These are phyloP conservation scores for Porogramme epimiltina DNA, from an alignment of 1,284 basidiomycete genomes.

Conservation along the genomic window DNA sequence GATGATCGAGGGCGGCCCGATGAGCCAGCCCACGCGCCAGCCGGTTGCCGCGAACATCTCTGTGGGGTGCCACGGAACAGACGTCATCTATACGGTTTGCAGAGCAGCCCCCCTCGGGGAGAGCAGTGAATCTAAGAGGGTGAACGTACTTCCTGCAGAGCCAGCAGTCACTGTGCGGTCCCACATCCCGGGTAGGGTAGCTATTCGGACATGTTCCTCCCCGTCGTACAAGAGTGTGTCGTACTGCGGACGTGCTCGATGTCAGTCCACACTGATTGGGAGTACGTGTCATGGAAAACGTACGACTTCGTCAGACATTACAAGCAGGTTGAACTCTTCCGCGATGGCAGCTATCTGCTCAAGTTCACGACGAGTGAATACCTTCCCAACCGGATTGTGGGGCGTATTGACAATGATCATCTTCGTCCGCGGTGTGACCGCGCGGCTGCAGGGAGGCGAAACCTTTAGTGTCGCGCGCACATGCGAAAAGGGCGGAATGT, in stretches of 20 bases:
- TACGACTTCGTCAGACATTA: constrained; percentile 96
- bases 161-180: constrained; percentile 86
- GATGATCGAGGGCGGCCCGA: constrained; percentile 86
- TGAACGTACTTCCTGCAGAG: constrained; percentile 72
- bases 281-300: constrained; percentile 34
- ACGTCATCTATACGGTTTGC: background rate
- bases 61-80: constrained; percentile 30
- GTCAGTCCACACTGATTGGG: background rate
- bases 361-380: constrained; percentile 86
- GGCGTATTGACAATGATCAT: constrained; percentile 95
- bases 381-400: constrained; percentile 96
- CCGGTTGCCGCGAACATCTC: constrained; percentile 98
- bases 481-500: no score
- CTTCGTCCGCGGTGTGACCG: constrained; percentile 87
- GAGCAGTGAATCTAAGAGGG: no score
- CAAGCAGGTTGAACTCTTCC: constrained; percentile 90
- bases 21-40: constrained; percentile 97
- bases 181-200: constrained; percentile 96
- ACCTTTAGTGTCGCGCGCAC: no score
- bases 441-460: constrained; percentile 62
- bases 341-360: constrained; percentile 85
- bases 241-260: constrained; percentile 55
- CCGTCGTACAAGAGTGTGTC: constrained; percentile 92
- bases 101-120: no score
- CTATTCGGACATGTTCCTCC: constrained; percentile 89